Percentiles rank a stretch among this genome's conserved stretches.
Evolutionary conservation across 805 yeast genomes (phyloP).

Genomic region (Wickerhamomyces sydowiorum): DNA sequence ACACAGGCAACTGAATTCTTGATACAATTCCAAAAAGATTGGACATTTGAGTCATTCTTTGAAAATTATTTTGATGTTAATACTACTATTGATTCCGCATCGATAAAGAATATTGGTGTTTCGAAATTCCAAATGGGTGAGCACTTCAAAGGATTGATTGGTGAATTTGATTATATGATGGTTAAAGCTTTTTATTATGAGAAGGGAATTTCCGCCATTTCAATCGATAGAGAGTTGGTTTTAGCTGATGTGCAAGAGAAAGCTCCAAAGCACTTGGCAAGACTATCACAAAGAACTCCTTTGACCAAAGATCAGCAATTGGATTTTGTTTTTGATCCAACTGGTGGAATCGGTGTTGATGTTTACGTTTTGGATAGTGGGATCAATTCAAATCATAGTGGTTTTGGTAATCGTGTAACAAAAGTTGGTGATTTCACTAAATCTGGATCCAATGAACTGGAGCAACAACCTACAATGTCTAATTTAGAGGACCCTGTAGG

Average conservation of each 20-base stretch:
- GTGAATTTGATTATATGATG: conserved; percentile 27
- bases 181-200: conserved; percentile 30
- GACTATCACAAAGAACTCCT: conserved; percentile 30
- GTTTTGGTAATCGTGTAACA: conserved; percentile 37
- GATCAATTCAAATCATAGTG: conserved; percentile 32
- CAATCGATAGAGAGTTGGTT: conserved; percentile 29
- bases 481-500: conserved; percentile 32
- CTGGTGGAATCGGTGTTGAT: conserved; percentile 35
- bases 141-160: conserved; percentile 30
- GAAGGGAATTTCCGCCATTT: conserved; percentile 28
- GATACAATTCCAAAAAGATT: conserved; percentile 21
- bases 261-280: conserved; percentile 38
- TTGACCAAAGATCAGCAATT: conserved; percentile 22
- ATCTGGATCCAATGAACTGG: conserved; percentile 6
- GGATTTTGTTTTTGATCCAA: conserved; percentile 36
- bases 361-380: conserved; percentile 36
- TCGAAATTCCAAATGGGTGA: conserved; percentile 24
- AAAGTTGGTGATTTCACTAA: conserved; percentile 40
- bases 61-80: conserved; percentile 9
- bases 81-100: conserved; percentile 4
- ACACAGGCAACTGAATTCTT: conserved; percentile 15
- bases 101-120: conserved; percentile 11
- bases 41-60: conserved; percentile 13
- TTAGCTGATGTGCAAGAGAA: conserved; percentile 33
- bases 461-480: not conserved